Conservation (phyloP, 352 stramenopile species). For the Phytophthora syringae region DNA sequence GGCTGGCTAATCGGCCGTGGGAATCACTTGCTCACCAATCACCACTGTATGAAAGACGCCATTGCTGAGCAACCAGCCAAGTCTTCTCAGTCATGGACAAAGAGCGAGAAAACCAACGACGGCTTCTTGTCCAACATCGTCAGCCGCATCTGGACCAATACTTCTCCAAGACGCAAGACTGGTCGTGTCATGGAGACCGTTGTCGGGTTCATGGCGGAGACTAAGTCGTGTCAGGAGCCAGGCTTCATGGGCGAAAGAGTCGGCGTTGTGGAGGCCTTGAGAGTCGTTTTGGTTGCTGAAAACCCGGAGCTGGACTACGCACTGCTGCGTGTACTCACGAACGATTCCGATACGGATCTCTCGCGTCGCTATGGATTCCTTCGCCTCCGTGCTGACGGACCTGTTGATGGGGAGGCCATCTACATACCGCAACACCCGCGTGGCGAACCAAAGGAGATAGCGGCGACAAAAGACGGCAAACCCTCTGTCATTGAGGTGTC, state of each 20-base stretch:
- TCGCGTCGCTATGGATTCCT: conserved; percentile 58
- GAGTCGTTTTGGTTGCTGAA: conserved; percentile 43
- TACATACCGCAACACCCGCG: conserved; percentile 75
- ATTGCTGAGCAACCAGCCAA: conserved; percentile 4
- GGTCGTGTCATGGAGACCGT: conserved; percentile 25
- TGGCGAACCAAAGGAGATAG: conserved; percentile 68
- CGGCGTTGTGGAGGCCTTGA: conserved; percentile 54
- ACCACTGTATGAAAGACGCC: conserved; percentile 62
- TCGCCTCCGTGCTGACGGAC: conserved; percentile 42
- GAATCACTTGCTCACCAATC: conserved; percentile 74
- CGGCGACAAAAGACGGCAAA: conserved; percentile 50
- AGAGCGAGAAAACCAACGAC: conserved; percentile 17
- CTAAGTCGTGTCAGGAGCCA: conserved; percentile 41
- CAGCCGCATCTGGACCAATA: conserved; percentile 8
- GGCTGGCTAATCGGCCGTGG: conserved; percentile 64
- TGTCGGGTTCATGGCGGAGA: conserved; percentile 71
- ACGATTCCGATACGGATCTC: conserved; percentile 39
- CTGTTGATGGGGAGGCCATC: conserved; percentile 56
- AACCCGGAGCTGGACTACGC: conserved; percentile 65
- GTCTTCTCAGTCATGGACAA: background rate
- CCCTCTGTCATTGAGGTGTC: conserved; percentile 44
- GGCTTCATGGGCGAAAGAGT: conserved; percentile 41
- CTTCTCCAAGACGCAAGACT: conserved; percentile 16
- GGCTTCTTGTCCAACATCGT: conserved; percentile 43
- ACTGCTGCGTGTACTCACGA: conserved; percentile 52